Base-by-base conservation (phyloP, 1,284 basidiomycete species). In the Ceratobasidium sp. region DNA sequence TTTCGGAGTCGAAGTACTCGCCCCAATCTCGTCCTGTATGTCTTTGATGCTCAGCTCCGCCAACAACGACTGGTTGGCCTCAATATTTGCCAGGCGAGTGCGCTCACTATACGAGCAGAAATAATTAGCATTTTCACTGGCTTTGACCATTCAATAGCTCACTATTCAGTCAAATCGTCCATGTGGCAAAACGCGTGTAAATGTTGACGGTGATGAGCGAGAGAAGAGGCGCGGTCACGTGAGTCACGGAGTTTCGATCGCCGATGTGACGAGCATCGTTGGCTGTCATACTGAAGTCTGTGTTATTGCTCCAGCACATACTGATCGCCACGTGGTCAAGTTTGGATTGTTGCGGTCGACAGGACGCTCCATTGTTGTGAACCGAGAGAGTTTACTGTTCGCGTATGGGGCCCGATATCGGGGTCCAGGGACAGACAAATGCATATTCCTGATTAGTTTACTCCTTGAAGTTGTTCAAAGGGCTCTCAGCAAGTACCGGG, bases 11-110 rank as follows among this genome's bases (percentile, higher is more conserved):
- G 68, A 31, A 13, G 72, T 40, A 42, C 65, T 53, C 35, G 83
- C 75, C n/a, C 82, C 82, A 4, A 89, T 79, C n/a, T 79, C 77
- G 6, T 80, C 77, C 17, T 84, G 82, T 1, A 85, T 86, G 73
- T 85, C 84, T 72, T 85, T 84, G 35, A 92, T 79, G 20, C 89
- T 85, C 25, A 93, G 83, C 74, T 89, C 78, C 70, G 88, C 86
- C 35, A 93, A 81, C 7, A 92, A 80, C 10, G 86, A 88, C 47
- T 84, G 86, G 75, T 93, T 93, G 54, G 89, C 84, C 12, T 88
- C 89, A 58, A 93, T 92, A 74, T 91, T 92, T 7, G 85, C 87
- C 75, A 89, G 86, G 15, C 91, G 87, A 74, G 91, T 87, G 35
- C 83, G 78, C 78, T 92, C 91, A 75, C 90, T 91, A 72, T 15